A percentile compares a stretch with the other conserved stretches of the same genome.
Evolutionary conservation across 2,329 filamentous ascomycete genomes (phyloP).

Genomic region (Sporothrix mexicana): DNA sequence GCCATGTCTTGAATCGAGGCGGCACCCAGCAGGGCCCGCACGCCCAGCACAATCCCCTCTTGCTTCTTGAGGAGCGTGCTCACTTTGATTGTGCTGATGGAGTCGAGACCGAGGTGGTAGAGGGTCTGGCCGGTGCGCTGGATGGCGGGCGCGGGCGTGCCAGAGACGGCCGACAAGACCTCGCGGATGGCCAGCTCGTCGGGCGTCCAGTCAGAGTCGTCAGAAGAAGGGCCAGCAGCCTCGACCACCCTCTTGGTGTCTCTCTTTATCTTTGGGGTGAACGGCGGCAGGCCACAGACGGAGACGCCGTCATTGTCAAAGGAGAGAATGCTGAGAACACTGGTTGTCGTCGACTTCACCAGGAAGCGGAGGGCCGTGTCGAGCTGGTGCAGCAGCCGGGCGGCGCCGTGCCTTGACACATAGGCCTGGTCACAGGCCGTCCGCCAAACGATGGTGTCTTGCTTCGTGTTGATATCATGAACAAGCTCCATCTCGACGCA

Average conservation of each 20-base stretch:
- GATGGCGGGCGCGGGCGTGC: conserved; percentile 62
- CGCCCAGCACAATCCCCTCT: conserved; percentile 64
- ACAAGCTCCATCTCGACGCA: conserved; percentile 79
- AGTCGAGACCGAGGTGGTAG: conserved; percentile 87
- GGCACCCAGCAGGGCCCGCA: conserved; percentile 73
- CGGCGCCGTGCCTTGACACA: conserved; percentile 53
- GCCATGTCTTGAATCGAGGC: conserved; percentile 71
- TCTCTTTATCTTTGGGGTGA: conserved; percentile 41
- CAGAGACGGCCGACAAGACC: conserved; percentile 64
- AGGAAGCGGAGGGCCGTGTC: conserved; percentile 65
- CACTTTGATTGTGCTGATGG: conserved; percentile 88
- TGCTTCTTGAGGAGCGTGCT: conserved; percentile 69
- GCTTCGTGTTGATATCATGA: conserved; percentile 39
- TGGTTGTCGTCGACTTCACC: conserved; percentile 46
- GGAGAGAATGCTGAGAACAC: conserved; percentile 52
- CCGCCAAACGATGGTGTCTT: conserved; percentile 60
- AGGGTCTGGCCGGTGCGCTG: conserved; percentile 63
- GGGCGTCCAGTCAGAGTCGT: conserved; percentile 44
- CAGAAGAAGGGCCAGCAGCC: no score
- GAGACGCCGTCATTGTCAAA: conserved; percentile 61
- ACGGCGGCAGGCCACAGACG: conserved; percentile 67
- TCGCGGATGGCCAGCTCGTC: conserved; percentile 51
- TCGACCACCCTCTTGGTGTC: no score
- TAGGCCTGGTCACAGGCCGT: conserved; percentile 69
- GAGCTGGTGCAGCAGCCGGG: conserved; percentile 62